These are phyloP conservation scores for Eucalyptus pauciflora DNA, from an alignment of 345 rosid genomes.

Conservation along the genomic window DNA sequence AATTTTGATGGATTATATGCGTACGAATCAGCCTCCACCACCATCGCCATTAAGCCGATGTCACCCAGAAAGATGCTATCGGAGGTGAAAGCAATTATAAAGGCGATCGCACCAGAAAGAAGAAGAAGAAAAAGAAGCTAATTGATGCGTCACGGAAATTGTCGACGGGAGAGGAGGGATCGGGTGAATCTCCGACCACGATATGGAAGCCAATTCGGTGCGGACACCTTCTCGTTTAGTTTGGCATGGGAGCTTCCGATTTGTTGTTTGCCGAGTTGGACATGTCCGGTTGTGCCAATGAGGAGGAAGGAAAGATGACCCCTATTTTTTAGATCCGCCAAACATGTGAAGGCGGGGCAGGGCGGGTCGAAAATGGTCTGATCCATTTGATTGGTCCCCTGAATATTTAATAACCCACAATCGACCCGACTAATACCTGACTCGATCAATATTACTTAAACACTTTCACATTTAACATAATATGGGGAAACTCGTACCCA, in stretches of 20 bases:
- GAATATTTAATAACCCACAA: not conserved
- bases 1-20: not conserved
- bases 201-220: not conserved
- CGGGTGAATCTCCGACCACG: not conserved
- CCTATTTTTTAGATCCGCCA: not conserved
- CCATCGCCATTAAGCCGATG: not conserved
- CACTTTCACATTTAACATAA: not conserved
- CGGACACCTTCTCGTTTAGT: not conserved
- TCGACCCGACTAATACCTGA: fast-evolving
- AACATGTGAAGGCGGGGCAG: not conserved
- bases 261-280: not conserved
- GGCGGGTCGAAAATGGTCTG: not conserved
- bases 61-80: not conserved
- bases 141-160: not conserved
- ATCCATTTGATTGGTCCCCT: not conserved
- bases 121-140: not conserved
- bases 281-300: not conserved
- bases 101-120: not conserved
- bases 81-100: not conserved
- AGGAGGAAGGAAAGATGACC: not conserved
- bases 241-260: not conserved
- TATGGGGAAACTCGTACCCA: not conserved
- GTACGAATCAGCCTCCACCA: not conserved
- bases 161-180: not conserved
- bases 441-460: not conserved